These are phyloP conservation scores for Phlebiopsis gigantea DNA, from an alignment of 768 basidiomycete genomes.

Conservation along the genomic window DNA sequence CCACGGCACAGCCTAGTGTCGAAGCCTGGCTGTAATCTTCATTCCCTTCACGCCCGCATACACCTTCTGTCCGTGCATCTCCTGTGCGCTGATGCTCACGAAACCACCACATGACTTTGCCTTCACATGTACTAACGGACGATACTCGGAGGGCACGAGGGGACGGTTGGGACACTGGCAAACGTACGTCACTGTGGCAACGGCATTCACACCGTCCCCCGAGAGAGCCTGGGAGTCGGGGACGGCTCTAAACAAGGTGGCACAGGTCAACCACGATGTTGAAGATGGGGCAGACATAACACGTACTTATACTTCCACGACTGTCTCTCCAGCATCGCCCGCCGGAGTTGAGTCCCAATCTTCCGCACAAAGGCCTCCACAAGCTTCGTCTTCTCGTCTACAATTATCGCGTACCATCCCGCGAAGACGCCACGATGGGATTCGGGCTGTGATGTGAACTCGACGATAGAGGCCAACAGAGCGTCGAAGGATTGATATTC, in stretches of 20 bases:
- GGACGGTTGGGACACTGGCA: neutral
- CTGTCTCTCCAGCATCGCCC: neutral
- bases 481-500: neutral
- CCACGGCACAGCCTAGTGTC: neutral
- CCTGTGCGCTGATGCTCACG: neutral
- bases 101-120: neutral
- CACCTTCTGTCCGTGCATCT: neutral
- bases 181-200: neutral
- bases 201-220: too few species aligned
- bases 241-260: too few species aligned
- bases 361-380: neutral
- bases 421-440: neutral
- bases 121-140: neutral
- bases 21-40: neutral
- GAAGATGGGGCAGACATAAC: too few species aligned
- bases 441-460: neutral
- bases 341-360: neutral
- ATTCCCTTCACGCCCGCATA: conserved; percentile 3
- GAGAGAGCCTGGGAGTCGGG: too few species aligned
- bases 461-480: neutral
- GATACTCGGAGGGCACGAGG: neutral
- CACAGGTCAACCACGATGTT: too few species aligned
- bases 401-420: neutral
- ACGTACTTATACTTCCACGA: neutral
- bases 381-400: neutral